Base-by-base conservation (phyloP, 306 rosid species). In the Pueraria montana region DNA sequence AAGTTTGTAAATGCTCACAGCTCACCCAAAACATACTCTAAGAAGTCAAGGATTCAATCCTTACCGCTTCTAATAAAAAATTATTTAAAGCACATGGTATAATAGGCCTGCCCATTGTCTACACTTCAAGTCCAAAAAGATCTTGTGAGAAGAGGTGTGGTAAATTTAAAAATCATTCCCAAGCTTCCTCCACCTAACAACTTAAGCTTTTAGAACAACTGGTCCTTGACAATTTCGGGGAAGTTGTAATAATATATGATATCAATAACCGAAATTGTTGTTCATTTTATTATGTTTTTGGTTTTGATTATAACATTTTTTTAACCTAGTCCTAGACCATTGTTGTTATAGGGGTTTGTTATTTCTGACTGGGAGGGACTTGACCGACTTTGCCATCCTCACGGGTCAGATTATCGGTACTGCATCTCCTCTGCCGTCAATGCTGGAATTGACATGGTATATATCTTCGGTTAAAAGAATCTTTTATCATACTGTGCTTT, bases 371-470 rank as follows among this genome's bases (percentile, higher is more conserved):
- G 94, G 97, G 89, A 87, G 87, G 96, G 92, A 85, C 86, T 93
- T 64, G 97, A 95, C 72, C 77, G 74, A 48, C 95, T 95, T 43
- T 79, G 89, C 30, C 10, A 43, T 2, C 98, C 98, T 38, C 84
- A 24, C 5, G 92, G 91, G 4, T 90, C 96, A 79, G 70, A 87
- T 82, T 92, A 93, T 82, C 90, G 87, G n/a, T 65, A 71, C 66
- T 89, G 94, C 90, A 83, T 95, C 82, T 89, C 88, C 20, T 64
- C 92, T 34, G 87, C 91, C 8, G 12, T 95, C 80, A 93, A 91
- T 88, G 93, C 98, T 13, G 96, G 98, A 86, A 89, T 95, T 72
- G 97, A 95, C 88, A 91, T 93, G 99, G 98, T 95, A 86, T 58
- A 68, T 50, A 73, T 78, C 78, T 80, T 48, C 30, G 65, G 68